Conservation (phyloP, 1,284 basidiomycete species). For the Ustilago esculenta region DNA sequence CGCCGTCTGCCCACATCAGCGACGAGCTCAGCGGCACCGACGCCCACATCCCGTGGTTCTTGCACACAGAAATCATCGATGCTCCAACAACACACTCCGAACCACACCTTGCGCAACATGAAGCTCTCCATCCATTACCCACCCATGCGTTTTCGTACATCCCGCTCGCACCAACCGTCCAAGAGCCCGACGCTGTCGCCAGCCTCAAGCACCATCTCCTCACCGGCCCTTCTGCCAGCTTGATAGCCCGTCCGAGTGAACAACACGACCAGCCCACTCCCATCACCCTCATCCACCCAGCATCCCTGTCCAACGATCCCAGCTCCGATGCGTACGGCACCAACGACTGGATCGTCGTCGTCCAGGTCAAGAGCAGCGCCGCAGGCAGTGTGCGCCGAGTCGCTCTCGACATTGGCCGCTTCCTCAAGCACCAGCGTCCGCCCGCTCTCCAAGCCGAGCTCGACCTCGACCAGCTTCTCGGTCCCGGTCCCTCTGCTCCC, state of each 20-base stretch:
- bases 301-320: conserved; percentile 44
- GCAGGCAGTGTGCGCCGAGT: conserved; percentile 55
- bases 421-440: conserved; percentile 37
- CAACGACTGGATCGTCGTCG: conserved; percentile 62
- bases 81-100: conserved; percentile 8
- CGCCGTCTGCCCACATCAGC: too few relatives aligned
- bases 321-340: conserved; percentile 30
- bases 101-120: too few relatives aligned
- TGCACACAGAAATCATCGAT: conserved; percentile 53
- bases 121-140: too few relatives aligned
- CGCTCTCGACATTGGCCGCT: conserved; percentile 50
- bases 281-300: conserved; percentile 52
- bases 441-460: conserved; percentile 29
- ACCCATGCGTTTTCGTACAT: conserved; percentile 37
- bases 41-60: conserved; percentile 54
- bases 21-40: conserved; percentile 48
- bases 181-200: conserved; percentile 41
- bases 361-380: conserved; percentile 55
- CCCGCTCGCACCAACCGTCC: conserved; percentile 19
- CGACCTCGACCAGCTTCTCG: conserved; percentile 54
- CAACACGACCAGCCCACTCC: conserved; percentile 45
- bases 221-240: conserved; percentile 41
- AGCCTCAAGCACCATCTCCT: conserved; percentile 44
- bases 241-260: conserved; percentile 48
- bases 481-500: conserved; percentile 32